phyloP scores from a whole-genome alignment of 495 filamentous ascomycete species.

The Penicillium daleae region DNA sequence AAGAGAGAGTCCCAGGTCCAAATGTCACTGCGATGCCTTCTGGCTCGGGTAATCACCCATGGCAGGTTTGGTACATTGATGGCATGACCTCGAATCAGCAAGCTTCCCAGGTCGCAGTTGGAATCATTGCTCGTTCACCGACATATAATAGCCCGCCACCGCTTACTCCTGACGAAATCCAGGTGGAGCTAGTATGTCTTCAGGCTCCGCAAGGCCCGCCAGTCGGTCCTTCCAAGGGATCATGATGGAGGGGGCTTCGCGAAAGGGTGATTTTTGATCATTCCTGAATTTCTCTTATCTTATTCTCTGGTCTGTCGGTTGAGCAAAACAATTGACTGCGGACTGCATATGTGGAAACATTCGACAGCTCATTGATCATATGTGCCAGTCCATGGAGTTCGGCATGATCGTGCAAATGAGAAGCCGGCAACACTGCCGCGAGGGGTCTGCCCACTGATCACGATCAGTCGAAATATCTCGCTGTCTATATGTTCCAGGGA shows the following conservation, averaged over 20 bases:
- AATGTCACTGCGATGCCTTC: conserved; percentile 36
- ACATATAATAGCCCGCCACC: conserved; percentile 34
- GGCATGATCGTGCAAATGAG: neutral
- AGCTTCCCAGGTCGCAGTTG: conserved; percentile 47
- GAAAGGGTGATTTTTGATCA: conserved; percentile 4
- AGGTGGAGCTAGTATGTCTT: conserved; percentile 45
- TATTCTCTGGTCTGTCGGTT: neutral
- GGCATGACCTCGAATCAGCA: conserved; percentile 41
- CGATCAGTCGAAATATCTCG: neutral
- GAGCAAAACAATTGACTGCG: neutral
- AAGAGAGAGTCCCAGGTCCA: conserved; percentile 35
- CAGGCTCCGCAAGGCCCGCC: conserved; percentile 43
- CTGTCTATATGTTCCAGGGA: neutral
- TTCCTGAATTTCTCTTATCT: neutral
- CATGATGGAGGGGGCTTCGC: conserved; percentile 15
- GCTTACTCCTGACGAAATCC: conserved; percentile 36
- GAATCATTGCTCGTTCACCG: conserved; percentile 45
- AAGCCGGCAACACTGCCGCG: neutral
- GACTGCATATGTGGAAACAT: neutral
- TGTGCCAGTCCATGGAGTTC: neutral
- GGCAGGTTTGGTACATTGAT: conserved; percentile 48
- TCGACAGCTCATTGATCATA: neutral
- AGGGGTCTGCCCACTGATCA: too few relatives aligned
- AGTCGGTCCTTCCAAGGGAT: conserved; percentile 19
- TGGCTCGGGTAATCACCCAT: conserved; percentile 37